phyloP scores from a whole-genome alignment of 345 rosid species.

The Excoecaria agallocha region DNA sequence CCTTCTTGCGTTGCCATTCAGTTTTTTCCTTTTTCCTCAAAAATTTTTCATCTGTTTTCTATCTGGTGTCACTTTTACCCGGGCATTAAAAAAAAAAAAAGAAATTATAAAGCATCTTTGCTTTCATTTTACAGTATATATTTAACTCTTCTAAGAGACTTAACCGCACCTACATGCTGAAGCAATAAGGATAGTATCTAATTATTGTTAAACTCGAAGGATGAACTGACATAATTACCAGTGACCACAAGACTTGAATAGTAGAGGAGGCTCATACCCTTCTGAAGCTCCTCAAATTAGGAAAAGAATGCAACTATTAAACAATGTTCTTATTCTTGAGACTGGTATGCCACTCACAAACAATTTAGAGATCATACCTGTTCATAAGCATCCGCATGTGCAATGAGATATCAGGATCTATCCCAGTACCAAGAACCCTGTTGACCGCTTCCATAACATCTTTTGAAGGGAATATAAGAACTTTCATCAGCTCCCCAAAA shows the following conservation, averaged over 20 bases:
- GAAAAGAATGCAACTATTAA: neutral
- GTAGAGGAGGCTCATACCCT: neutral
- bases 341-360: neutral
- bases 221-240: neutral
- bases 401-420: slow-evolving; percentile 79
- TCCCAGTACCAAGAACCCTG: slow-evolving; percentile 60
- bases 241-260: neutral
- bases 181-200: neutral
- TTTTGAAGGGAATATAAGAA: slow-evolving; percentile 73
- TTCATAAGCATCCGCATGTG: slow-evolving; percentile 92
- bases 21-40: neutral
- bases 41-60: neutral
- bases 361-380: slow-evolving; percentile 43
- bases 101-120: neutral
- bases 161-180: neutral
- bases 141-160: neutral
- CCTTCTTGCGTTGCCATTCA: neutral
- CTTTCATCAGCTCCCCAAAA: slow-evolving; percentile 87
- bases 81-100: neutral
- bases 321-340: neutral
- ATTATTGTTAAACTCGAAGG: neutral
- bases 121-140: neutral
- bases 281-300: neutral
- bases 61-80: neutral
- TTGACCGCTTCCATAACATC: slow-evolving; percentile 75